phyloP scores from a whole-genome alignment of 75 land plant genomes.

The Pinus taeda region DNA sequence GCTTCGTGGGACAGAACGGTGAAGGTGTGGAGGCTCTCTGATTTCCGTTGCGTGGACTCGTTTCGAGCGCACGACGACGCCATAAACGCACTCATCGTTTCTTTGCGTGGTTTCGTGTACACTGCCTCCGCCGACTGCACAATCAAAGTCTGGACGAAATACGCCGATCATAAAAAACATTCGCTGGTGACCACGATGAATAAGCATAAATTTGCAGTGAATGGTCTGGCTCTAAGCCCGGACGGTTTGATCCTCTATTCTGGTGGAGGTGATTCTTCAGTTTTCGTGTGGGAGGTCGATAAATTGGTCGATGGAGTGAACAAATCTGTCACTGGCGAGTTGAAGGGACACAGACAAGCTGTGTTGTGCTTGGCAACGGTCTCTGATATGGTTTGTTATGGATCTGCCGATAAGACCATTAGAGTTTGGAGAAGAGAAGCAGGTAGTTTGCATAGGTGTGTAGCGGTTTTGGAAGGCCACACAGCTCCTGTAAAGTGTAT shows the following conservation, averaged over 20 bases:
- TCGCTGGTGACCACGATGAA: conserved; percentile 9
- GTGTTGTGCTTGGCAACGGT: no score
- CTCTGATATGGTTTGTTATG: neutral
- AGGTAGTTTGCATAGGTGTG: neutral
- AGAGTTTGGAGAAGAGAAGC: conserved; percentile 19
- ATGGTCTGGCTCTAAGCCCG: conserved; percentile 11
- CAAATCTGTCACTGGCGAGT: conserved; percentile 1
- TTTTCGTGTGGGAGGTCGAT: neutral
- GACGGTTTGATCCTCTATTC: conserved; percentile 12
- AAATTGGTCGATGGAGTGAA: neutral
- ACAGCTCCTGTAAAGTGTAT: conserved; percentile 22
- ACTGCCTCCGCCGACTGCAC: conserved; percentile 28
- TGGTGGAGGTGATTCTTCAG: no score
- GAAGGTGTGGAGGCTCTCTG: conserved; percentile 15
- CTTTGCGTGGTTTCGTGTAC: conserved; percentile 17
- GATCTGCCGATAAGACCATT: conserved; percentile 33
- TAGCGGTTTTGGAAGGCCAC: conserved; percentile 20
- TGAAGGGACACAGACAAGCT: conserved; percentile 17
- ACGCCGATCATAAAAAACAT: neutral
- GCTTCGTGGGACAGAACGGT: neutral
- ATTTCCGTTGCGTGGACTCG: conserved; percentile 52
- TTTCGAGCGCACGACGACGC: conserved; percentile 59
- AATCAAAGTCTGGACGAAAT: conserved; percentile 7
- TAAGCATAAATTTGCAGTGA: neutral
- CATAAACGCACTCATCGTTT: conserved; percentile 41